Evolutionary conservation across 2,329 filamentous ascomycete species (phyloP), one percentile per base, ranked within the genome.

Genomic region (Aspergillus fijiensis): DNA sequence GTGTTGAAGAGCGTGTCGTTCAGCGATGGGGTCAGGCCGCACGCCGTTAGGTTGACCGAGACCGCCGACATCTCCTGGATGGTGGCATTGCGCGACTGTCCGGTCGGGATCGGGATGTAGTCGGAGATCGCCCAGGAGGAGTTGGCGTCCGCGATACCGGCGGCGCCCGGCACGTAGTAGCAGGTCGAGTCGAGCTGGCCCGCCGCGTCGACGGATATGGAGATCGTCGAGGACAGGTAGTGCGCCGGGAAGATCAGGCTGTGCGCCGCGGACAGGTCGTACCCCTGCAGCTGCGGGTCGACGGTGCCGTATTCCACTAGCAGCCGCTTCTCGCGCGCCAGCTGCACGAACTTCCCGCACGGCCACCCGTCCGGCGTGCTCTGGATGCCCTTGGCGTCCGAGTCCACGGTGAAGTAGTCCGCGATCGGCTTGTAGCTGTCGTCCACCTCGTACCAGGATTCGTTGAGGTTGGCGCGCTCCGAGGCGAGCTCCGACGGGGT

Each of bases 351-450:
- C 21, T 80, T 79, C 64, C 85, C 82, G n/a, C 81, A 83, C 0
- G 87, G 87, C 87, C 87, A 89, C 11, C 87, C 87, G 72, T 87
- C 80, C 0, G 77, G 69, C 0, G 86, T 88, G 21, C 77, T 78
- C 39, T 75, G 74, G n/a, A 59, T 64, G 19, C 78, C 76, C 3
- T 72, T 65, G 11, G 65, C 51, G 47, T 76, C 65, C 29, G 72
- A 67, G 9, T 79, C 68, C 1, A 77, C 76, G 5, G 74, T 75
- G 60, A 84, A 87, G 65, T 87, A 89, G 25, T 80, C 78, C 3
- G 72, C 64, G 21, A 81, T 76, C 1, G 85, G 84, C 42, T 77
- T 75, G 54, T 80, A 78, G 51, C 60, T 69, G 33, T 67, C 72
- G 19, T 68, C 61, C 16, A 78, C 75, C 7, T 76, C 70, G 64